Conservation (phyloP, 2,329 filamentous ascomycete species). For the Fusarium sororula region DNA sequence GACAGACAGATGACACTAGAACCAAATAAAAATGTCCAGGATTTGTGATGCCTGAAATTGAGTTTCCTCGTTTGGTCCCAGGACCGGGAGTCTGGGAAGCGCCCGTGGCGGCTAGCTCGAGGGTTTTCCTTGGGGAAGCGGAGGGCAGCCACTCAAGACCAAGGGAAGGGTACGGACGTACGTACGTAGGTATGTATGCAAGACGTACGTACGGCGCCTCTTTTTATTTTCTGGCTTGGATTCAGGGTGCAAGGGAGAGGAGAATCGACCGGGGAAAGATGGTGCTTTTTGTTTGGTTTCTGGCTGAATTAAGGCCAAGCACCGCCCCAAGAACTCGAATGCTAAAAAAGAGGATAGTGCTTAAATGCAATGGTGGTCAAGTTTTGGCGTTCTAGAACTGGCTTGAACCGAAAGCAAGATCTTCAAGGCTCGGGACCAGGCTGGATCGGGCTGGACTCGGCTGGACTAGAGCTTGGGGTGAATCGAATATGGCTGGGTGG, state of each 20-base stretch:
- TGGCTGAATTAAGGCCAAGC: slow-evolving; percentile 8
- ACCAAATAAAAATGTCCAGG: slow-evolving; percentile 28
- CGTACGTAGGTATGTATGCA: background rate
- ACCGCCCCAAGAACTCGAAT: slow-evolving; percentile 13
- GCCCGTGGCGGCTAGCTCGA: slow-evolving; percentile 40
- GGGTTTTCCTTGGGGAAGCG: slow-evolving; percentile 35
- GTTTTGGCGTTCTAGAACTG: slow-evolving; percentile 37
- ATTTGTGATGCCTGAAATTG: slow-evolving; percentile 40
- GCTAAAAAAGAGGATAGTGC: slow-evolving; percentile 28
- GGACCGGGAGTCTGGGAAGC: slow-evolving; percentile 40
- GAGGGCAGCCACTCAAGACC: slow-evolving; percentile 14
- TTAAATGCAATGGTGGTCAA: slow-evolving; percentile 23
- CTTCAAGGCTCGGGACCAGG: slow-evolving; percentile 26
- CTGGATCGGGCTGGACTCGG: slow-evolving; percentile 34
- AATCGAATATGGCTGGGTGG: slow-evolving; percentile 7
- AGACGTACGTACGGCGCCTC: slow-evolving; percentile 12
- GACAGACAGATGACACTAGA: slow-evolving; percentile 14
- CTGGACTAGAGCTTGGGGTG: slow-evolving; percentile 24
- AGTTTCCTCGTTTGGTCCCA: slow-evolving; percentile 37
- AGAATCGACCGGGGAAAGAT: slow-evolving; percentile 4
- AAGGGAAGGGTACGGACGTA: background rate
- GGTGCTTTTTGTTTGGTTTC: slow-evolving; percentile 15
- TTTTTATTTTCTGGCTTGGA: background rate
- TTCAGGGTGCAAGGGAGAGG: background rate
- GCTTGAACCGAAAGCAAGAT: slow-evolving; percentile 28